Conservation (phyloP, 768 basidiomycete genomes). For the Strobilomyces dryophilus region DNA sequence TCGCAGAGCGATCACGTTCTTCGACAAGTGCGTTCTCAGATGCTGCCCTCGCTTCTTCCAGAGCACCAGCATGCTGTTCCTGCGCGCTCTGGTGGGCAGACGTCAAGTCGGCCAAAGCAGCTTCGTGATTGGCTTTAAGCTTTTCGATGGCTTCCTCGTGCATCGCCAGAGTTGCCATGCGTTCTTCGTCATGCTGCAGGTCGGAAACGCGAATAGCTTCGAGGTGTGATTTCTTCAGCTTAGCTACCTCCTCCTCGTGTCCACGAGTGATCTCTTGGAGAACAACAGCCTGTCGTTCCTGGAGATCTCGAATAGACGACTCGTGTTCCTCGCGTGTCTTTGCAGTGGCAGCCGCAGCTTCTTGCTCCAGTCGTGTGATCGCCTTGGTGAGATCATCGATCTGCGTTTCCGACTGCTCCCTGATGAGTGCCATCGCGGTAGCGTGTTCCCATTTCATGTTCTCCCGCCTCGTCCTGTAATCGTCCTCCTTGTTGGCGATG, state of each 20-base stretch:
- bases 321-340: slow-evolving; percentile 46
- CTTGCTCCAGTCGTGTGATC: slow-evolving; percentile 46
- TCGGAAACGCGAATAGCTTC: slow-evolving; percentile 31
- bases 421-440: slow-evolving; percentile 27
- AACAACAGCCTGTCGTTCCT: slow-evolving; percentile 52
- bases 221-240: slow-evolving; percentile 47
- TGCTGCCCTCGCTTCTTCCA: slow-evolving; percentile 36
- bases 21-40: slow-evolving; percentile 35
- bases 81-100: slow-evolving; percentile 36
- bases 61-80: slow-evolving; percentile 30
- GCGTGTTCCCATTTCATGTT: slow-evolving; percentile 34
- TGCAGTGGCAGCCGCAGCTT: slow-evolving; percentile 36
- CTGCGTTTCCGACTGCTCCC: slow-evolving; percentile 38
- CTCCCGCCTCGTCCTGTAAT: slow-evolving; percentile 41
- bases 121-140: slow-evolving; percentile 47
- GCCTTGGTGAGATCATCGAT: slow-evolving; percentile 60
- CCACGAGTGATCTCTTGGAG: slow-evolving; percentile 52
- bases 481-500: slow-evolving; percentile 55
- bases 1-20: slow-evolving; percentile 45
- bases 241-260: slow-evolving; percentile 52
- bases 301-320: slow-evolving; percentile 40
- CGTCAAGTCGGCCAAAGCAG: slow-evolving; percentile 39
- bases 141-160: slow-evolving; percentile 41
- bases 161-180: slow-evolving; percentile 30
- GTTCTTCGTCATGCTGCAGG: slow-evolving; percentile 35